Evolutionary conservation across 306 rosid species (phyloP), one percentile per base, ranked within the genome.

Genomic region (apple (Malus domestica)): DNA sequence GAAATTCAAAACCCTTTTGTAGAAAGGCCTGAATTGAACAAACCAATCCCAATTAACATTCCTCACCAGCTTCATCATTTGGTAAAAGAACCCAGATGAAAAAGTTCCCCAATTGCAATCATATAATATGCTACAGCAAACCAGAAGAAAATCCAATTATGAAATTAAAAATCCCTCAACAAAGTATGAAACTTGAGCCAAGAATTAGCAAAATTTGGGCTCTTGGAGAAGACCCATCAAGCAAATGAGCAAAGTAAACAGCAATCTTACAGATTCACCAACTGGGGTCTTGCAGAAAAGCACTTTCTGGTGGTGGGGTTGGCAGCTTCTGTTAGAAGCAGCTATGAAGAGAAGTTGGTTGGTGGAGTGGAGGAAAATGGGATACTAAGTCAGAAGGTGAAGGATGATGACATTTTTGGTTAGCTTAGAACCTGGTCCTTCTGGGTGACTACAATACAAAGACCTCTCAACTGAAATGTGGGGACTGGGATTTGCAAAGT

Each of bases 51-150:
- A 83, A 61, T 32, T 54, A 58, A 83, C 49, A 77, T 72, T 61
- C 74, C 87, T 82, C 77, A 85, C 77, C 30, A 78, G 68, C 82
- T 85, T 82, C 87, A 89, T 88, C 51, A 61, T 32, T 59, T 85
- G 80, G 68, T 67, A n/a, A 80, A 78, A 32, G 82, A 83, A 81
- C 87, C 85, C 88, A 78, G 54, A 73, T 61, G 59, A 80, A 61
- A 58, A 67, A 66, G 18, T 23, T 59, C 40, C 75, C 76, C 81
- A 78, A 77, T 75, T 40, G 68, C 69, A 67, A 44, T 59, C 74
- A 45, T 3, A 70, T 42, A 67, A 38, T 68, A 70, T 9, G 25
- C 78, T 68, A 63, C 42, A 79, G 70, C 29, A 79, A 68, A 2
- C 74, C 58, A 42, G 20, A 58, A 22, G 73, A 71, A 80, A 64